Conservation (phyloP, 169 alveolate species). For the Babesia caballi region DNA sequence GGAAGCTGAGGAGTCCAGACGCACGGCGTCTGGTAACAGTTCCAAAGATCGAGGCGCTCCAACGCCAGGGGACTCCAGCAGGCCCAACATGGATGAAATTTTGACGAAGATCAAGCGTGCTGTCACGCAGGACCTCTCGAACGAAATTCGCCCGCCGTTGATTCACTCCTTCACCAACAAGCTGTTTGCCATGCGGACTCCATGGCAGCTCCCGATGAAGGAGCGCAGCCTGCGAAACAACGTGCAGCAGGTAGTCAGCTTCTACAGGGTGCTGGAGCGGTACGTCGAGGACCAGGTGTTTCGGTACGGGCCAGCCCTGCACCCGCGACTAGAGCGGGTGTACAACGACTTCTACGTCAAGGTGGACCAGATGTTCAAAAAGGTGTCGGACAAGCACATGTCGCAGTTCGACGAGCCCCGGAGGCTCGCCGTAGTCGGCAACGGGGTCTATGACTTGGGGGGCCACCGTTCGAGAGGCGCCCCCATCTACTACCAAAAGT, state of each 20-base stretch:
- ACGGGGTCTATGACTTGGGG: constrained; percentile 66
- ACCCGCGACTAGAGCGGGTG: constrained; percentile 16
- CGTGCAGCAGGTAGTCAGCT: constrained; percentile 64
- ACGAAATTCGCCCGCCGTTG: constrained; percentile 46
- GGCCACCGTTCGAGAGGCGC: constrained; percentile 64
- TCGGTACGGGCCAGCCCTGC: background rate
- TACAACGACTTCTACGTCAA: constrained; percentile 42
- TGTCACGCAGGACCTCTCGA: constrained; percentile 8
- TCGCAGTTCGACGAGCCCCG: constrained; percentile 20
- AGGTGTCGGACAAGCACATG: background rate
- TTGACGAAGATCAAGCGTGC: constrained; percentile 34
- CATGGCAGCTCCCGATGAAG: constrained; percentile 77
- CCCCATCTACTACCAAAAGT: constrained; percentile 70
- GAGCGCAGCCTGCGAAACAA: constrained; percentile 70
- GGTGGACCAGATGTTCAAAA: constrained; percentile 23
- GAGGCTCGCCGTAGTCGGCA: constrained; percentile 48
- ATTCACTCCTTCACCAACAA: constrained; percentile 48
- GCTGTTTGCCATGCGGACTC: constrained; percentile 73
- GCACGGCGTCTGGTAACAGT: background rate
- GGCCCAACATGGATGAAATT: background rate
- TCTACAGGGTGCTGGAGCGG: constrained; percentile 70
- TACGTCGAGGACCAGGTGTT: constrained; percentile 32
- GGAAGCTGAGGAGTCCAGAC: background rate
- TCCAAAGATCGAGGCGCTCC: background rate
- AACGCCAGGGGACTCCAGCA: background rate